These are phyloP conservation scores for Penicillium sp. DNA, from an alignment of 2,329 filamentous ascomycete genomes.

Conservation along the genomic window DNA sequence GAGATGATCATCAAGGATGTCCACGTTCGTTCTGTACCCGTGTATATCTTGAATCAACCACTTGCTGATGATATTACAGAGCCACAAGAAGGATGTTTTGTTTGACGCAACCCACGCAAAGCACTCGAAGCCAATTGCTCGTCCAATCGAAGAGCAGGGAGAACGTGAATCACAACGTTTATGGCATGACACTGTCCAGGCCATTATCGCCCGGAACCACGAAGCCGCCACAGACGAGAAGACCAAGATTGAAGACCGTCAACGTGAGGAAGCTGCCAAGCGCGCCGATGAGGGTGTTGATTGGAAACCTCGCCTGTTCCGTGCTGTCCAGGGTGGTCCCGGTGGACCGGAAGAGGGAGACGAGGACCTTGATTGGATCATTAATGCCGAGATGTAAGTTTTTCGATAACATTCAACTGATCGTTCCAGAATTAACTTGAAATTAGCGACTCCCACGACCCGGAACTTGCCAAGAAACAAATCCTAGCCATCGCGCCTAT, in stretches of 20 bases:
- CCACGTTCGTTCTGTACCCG: conserved; percentile 45
- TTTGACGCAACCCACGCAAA: conserved; percentile 83
- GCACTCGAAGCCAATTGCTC: conserved; percentile 69
- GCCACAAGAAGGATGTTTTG: conserved; percentile 82
- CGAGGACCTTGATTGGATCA: conserved; percentile 92
- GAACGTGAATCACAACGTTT: conserved; percentile 87
- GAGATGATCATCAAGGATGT: conserved; percentile 92
- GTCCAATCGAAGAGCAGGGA: conserved; percentile 82
- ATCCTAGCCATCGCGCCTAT: conserved; percentile 86
- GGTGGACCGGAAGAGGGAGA: conserved; percentile 76
- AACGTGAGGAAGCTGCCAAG: conserved; percentile 82
- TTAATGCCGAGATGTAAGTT: conserved; percentile 78
- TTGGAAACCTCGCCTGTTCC: conserved; percentile 87
- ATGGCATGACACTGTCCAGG: conserved; percentile 79
- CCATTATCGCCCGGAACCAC: conserved; percentile 83
- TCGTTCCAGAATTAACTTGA: conserved; percentile 4
- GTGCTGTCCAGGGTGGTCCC: conserved; percentile 68
- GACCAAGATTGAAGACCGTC: conserved; percentile 90
- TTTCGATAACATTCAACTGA: not conserved
- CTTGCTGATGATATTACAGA: conserved; percentile 54
- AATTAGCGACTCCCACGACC: conserved; percentile 61
- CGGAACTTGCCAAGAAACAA: conserved; percentile 73
- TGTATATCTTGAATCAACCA: not conserved
- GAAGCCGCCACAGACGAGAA: conserved; percentile 91
- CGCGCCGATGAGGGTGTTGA: conserved; percentile 76